Conservation (phyloP, 2,329 filamentous ascomycete genomes). For the Alternaria panax region DNA sequence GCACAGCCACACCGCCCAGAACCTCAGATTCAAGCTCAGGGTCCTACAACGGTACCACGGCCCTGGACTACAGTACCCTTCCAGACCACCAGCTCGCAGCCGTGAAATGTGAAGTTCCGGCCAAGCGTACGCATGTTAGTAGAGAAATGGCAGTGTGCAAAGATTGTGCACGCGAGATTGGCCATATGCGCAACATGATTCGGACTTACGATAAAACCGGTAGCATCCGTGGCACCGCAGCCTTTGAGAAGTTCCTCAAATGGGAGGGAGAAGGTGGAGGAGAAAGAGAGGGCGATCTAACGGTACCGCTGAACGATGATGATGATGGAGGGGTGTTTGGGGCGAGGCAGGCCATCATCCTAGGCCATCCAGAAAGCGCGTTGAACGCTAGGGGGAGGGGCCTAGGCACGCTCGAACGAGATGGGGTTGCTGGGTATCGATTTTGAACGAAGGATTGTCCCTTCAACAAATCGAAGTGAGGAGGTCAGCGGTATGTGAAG, state of each 20-base stretch:
- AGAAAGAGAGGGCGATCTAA: constrained; percentile 28
- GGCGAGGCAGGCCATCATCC: constrained; percentile 35
- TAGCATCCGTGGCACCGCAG: constrained; percentile 38
- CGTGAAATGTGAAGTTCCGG: constrained; percentile 27
- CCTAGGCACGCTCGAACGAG: constrained; percentile 21
- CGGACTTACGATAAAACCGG: constrained; percentile 40
- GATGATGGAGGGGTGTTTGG: constrained; percentile 17
- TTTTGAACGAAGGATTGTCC: constrained; percentile 2
- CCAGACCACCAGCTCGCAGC: constrained; percentile 38
- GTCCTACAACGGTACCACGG: constrained; percentile 15
- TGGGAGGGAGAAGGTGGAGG: constrained; percentile 29
- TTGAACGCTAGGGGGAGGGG: constrained; percentile 22
- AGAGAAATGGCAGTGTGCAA: constrained; percentile 40
- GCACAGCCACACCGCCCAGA: constrained; percentile 16
- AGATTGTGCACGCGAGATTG: constrained; percentile 36
- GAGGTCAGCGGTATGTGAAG: not conserved
- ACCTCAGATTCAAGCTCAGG: constrained; percentile 23
- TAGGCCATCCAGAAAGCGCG: constrained; percentile 30
- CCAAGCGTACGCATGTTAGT: constrained; percentile 32
- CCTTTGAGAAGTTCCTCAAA: constrained; percentile 42
- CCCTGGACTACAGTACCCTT: constrained; percentile 31
- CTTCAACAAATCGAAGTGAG: not conserved
- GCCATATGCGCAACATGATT: constrained; percentile 43
- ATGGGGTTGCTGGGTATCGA: constrained; percentile 3
- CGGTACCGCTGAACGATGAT: constrained; percentile 27